phyloP scores from a whole-genome alignment of 1,284 basidiomycete species.

The Tremellales sp. region DNA sequence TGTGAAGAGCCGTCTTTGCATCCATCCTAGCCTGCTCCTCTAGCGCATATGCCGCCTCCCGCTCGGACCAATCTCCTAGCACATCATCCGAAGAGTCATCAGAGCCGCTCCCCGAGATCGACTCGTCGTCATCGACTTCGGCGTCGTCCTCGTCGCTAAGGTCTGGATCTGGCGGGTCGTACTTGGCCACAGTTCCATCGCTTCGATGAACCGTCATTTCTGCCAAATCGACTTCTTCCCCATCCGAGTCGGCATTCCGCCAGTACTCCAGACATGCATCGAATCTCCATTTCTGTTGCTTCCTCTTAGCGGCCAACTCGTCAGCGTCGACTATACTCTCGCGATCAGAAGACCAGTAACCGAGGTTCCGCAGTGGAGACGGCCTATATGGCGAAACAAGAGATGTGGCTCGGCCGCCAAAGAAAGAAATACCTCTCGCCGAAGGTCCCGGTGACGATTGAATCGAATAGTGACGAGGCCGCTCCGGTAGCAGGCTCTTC shows the following conservation, averaged over 20 bases:
- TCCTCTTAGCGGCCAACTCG: conserved; percentile 40
- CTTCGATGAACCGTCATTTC: conserved; percentile 22
- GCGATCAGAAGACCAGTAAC: no score
- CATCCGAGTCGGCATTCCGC: no score
- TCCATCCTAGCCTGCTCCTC: conserved; percentile 4
- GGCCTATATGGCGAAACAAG: no score
- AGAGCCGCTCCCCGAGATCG: neutral
- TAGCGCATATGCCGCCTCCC: conserved; percentile 14
- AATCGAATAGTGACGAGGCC: no score
- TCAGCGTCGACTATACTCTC: conserved; percentile 29
- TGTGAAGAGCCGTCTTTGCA: no score
- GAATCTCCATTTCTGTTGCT: no score
- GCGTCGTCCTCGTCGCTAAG: conserved; percentile 9
- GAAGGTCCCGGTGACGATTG: no score
- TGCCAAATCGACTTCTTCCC: conserved; percentile 45
- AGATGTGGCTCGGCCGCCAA: no score
- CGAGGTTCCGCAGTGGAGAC: no score
- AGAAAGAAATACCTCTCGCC: no score
- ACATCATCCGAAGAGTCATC: conserved; percentile 34
- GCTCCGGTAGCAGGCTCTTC: no score
- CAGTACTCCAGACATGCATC: conserved; percentile 28
- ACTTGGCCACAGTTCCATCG: conserved; percentile 1
- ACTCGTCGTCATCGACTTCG: conserved; percentile 7
- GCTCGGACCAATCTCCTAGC: conserved; percentile 34
- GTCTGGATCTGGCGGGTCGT: conserved; percentile 1